Conservation (phyloP, 2,329 filamentous ascomycete genomes). For the Colletotrichum simmondsii region DNA sequence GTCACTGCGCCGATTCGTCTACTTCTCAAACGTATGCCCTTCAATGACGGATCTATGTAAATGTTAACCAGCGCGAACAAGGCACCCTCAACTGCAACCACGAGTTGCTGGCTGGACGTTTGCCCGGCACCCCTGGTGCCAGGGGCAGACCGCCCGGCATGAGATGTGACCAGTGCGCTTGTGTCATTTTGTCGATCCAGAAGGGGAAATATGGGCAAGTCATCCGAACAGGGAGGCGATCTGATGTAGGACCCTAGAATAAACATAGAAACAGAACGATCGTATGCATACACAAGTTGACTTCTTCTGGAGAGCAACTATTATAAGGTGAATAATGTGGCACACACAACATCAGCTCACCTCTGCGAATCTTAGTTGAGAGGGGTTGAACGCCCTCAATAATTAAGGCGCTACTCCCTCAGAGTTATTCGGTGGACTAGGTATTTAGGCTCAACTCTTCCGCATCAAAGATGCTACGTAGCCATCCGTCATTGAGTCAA, state of each 20-base stretch:
- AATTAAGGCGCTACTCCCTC: neutral
- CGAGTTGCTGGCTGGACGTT: neutral
- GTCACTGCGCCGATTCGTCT: too few relatives aligned
- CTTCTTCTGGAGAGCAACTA: too few relatives aligned
- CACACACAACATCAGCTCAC: neutral
- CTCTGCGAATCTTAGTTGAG: neutral
- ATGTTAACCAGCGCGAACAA: neutral
- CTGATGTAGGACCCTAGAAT: neutral
- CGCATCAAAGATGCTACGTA: neutral
- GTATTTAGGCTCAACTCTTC: neutral
- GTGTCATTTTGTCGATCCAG: neutral
- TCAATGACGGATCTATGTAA: too few relatives aligned
- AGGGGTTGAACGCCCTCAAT: neutral
- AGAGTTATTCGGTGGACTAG: neutral
- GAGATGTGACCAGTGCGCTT: neutral
- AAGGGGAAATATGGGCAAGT: conserved; percentile 3
- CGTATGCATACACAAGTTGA: too few relatives aligned
- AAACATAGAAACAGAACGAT: neutral
- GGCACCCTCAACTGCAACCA: neutral
- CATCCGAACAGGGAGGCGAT: conserved; percentile 5
- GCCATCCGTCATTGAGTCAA: neutral
- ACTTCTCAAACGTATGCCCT: too few relatives aligned
- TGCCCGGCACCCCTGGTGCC: neutral
- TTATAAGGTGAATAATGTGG: neutral
- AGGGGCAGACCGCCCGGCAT: neutral